phyloP scores from a whole-genome alignment of 305 asterid genomes.

The Solanum hybrid region DNA sequence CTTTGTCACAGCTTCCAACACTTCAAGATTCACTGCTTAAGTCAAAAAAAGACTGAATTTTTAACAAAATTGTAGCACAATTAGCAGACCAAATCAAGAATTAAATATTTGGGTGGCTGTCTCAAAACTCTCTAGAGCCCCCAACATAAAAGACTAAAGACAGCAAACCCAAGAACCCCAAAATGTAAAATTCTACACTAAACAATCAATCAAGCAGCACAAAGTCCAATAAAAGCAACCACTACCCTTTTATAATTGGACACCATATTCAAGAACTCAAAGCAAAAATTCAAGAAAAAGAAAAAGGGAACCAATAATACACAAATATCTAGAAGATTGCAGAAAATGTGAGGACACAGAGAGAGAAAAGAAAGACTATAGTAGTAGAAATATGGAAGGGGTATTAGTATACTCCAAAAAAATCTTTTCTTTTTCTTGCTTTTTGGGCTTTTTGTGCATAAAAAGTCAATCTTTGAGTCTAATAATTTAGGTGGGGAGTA shows the following conservation, averaged over 20 bases:
- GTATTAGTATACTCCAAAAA: background rate
- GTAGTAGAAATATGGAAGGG: background rate
- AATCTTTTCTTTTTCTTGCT: background rate
- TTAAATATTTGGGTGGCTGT: background rate
- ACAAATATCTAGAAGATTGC: background rate
- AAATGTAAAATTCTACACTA: background rate
- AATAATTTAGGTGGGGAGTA: background rate
- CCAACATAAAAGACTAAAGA: background rate
- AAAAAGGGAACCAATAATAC: background rate
- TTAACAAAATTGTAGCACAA: background rate
- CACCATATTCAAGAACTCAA: background rate
- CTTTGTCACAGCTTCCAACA: background rate
- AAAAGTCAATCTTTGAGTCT: background rate
- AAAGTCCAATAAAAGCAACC: background rate
- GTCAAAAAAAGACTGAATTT: background rate
- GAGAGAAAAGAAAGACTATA: background rate
- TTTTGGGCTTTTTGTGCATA: background rate
- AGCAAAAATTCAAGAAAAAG: background rate
- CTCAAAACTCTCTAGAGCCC: background rate
- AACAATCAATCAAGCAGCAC: background rate
- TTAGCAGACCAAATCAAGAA: slow-evolving; percentile 3
- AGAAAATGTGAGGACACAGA: background rate
- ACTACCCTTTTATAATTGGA: background rate
- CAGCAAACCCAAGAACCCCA: background rate
- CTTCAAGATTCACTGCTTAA: background rate